phyloP scores from a whole-genome alignment of 23 red algal genomes.

The Porphyridium purpureum region DNA sequence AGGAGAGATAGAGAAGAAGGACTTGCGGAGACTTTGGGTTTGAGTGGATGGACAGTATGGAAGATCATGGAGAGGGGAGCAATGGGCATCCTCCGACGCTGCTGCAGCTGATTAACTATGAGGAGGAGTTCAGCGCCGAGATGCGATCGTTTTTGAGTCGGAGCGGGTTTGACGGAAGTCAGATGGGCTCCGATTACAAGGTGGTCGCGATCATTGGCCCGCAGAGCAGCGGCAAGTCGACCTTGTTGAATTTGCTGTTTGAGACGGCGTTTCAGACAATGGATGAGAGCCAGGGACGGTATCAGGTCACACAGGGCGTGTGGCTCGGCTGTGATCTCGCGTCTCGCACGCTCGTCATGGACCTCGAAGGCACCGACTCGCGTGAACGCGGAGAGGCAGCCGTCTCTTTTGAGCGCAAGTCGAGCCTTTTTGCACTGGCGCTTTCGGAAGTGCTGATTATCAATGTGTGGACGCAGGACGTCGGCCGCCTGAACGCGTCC shows the following conservation, averaged over 20 bases:
- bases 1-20: background rate
- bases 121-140: conserved; percentile 59
- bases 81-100: conserved; percentile 1
- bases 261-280: conserved; percentile 83
- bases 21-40: background rate
- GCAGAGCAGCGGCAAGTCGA: conserved; percentile 92
- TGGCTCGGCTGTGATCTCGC: conserved; percentile 62
- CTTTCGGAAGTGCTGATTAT: background rate
- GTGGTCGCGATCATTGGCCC: conserved; percentile 76
- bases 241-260: conserved; percentile 88
- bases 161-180: conserved; percentile 3
- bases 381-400: conserved; percentile 94
- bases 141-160: conserved; percentile 29
- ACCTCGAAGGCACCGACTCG: conserved; percentile 92
- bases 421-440: background rate
- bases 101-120: conserved; percentile 76
- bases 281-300: conserved; percentile 61
- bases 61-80: background rate
- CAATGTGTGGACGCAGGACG: conserved; percentile 38
- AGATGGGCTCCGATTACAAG: conserved; percentile 63
- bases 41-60: background rate
- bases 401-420: conserved; percentile 78
- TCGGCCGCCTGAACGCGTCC: conserved; percentile 83
- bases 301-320: conserved; percentile 89
- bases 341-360: conserved; percentile 50